These are phyloP conservation scores for Phytopythium helicoides DNA, from an alignment of 352 stramenopile genomes.

Conservation along the genomic window DNA sequence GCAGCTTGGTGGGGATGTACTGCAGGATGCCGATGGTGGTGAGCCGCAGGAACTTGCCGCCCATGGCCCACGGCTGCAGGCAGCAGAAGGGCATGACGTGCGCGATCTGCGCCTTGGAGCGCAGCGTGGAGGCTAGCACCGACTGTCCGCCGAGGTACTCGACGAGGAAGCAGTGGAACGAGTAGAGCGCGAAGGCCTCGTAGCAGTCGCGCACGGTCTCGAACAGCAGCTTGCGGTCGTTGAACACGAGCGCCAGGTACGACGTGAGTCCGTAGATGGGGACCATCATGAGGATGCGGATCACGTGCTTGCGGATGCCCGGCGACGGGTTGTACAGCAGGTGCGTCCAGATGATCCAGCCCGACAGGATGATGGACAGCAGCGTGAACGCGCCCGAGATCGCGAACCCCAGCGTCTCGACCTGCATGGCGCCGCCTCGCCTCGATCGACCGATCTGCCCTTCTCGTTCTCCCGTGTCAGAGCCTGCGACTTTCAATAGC, in stretches of 20 bases:
- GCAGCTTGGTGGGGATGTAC: constrained; percentile 90
- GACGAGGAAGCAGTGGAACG: constrained; percentile 92
- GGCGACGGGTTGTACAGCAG: constrained; percentile 82
- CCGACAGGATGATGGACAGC: constrained; percentile 76
- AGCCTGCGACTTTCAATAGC: too few relatives aligned
- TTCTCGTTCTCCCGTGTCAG: too few relatives aligned
- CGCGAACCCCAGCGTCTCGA: constrained; percentile 85
- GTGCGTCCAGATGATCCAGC: constrained; percentile 89
- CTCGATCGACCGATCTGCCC: too few relatives aligned
- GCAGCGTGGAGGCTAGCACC: constrained; percentile 79
- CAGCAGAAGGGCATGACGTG: constrained; percentile 88
- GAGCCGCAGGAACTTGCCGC: constrained; percentile 90
- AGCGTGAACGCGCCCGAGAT: constrained; percentile 88
- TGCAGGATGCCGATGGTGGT: constrained; percentile 93
- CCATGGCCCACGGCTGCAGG: constrained; percentile 89
- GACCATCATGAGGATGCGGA: constrained; percentile 94
- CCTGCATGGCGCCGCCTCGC: constrained; percentile 48
- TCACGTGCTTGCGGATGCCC: constrained; percentile 88
- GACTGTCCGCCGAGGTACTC: constrained; percentile 84
- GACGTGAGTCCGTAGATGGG: constrained; percentile 91
- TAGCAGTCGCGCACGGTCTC: constrained; percentile 92
- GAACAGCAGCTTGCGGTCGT: constrained; percentile 88
- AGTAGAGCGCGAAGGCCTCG: constrained; percentile 93
- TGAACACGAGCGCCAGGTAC: constrained; percentile 89
- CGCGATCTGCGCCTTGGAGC: constrained; percentile 80